phyloP scores from a whole-genome alignment of 176 grass and related monocot genomes.

The Carex scoparia region DNA sequence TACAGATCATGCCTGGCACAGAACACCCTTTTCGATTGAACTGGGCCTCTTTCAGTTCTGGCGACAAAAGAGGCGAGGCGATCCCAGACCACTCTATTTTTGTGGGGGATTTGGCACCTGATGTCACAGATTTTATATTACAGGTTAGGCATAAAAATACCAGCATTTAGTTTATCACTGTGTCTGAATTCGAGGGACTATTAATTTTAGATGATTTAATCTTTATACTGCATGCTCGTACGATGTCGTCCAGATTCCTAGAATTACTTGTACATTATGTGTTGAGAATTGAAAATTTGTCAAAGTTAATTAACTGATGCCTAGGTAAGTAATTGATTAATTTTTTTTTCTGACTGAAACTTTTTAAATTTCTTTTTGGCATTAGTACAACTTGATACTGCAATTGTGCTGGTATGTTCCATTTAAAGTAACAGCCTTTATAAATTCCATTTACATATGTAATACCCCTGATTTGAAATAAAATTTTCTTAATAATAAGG shows the following conservation, averaged over 20 bases:
- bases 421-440: neutral
- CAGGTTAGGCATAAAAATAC: slow-evolving; percentile 15
- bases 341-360: neutral
- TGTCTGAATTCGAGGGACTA: neutral
- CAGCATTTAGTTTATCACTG: neutral
- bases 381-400: neutral
- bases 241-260: neutral
- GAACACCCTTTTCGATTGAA: slow-evolving; percentile 95
- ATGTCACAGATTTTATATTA: slow-evolving; percentile 97
- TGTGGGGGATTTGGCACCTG: slow-evolving; percentile 93
- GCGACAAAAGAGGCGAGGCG: slow-evolving; percentile 73
- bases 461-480: neutral
- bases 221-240: neutral
- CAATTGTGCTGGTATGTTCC: neutral
- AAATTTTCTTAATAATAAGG: neutral
- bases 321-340: neutral
- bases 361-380: neutral
- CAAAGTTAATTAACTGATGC: neutral
- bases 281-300: neutral
- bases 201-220: neutral
- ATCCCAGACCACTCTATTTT: slow-evolving; percentile 89
- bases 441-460: neutral
- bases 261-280: neutral
- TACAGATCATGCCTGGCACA: slow-evolving; percentile 83
- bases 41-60: slow-evolving; percentile 96